Base-by-base conservation (phyloP, 208 protist genomes). In the Spongospora subterranea region DNA sequence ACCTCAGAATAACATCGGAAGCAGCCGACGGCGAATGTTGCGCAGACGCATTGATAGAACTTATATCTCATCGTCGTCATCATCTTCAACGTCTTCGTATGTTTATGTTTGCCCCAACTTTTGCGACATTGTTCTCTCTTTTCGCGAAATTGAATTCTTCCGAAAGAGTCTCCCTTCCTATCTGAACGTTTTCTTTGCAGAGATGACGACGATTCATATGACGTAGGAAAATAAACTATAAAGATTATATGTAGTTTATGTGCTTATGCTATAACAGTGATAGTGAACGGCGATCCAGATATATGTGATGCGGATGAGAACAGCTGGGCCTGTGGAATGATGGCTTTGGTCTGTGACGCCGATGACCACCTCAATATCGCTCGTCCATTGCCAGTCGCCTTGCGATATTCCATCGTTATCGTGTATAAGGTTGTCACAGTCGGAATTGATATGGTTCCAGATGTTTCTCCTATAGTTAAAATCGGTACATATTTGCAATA, bases 381-480 rank as follows among this genome's bases (percentile, higher is more conserved):
- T 40, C 54, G 41, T 6, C 90, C 92, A 88, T 35, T 53, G 0
- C 76, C 65, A 0, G 77, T 90, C 40, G 53, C 77, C n/a, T 93
- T 45, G 17, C 90, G 39, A 88, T 88, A 93, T 82, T 93, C 92
- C 54, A 93, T 38, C 92, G 90, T 92, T 46, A 93, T 20, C 40
- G 38, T 64, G 38, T 93, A 92, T 17, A 92, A 46, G 40, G 82
- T 32, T 41, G 91, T 90, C 20, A 45, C 92, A 17, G 90, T 89
- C 53, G 88, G 88, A 35, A 89, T 38, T 29, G 88, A 20, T 6
- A 71, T 71, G 13, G 45, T 89, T 43, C 32, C 88, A 43, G 6
- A 71, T 1, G 6, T 39, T 43, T 39, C 71, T 35, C 71, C 71
- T 82, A 43, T 43, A 20, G 6, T 45, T n/a, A 6, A 43, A 13